Conservation (phyloP, 73 alveolate genomes). For the Paramecium caudatum region DNA sequence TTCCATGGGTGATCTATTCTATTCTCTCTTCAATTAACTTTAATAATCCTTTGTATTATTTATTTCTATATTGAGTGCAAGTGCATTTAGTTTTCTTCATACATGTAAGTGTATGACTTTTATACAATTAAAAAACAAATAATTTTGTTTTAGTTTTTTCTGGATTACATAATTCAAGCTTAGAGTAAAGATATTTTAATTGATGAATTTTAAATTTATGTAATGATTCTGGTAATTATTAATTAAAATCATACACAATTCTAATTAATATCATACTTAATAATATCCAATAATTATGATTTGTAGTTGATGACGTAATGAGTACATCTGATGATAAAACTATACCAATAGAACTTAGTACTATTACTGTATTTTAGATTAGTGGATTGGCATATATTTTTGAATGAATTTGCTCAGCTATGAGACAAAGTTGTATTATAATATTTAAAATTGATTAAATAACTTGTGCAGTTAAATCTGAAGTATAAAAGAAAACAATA, state of each 20-base stretch:
- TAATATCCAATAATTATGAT: slow-evolving; percentile 22
- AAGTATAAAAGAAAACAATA: not conserved
- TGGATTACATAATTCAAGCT: slow-evolving; percentile 20
- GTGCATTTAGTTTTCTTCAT: not conserved
- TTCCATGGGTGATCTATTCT: not conserved
- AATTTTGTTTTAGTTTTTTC: not conserved
- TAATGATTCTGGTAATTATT: not conserved
- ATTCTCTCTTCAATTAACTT: not conserved
- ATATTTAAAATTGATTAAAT: not conserved
- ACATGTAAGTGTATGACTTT: not conserved
- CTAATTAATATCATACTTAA: not conserved
- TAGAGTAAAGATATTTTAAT: not conserved
- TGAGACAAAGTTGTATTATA: not conserved
- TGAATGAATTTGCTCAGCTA: not conserved
- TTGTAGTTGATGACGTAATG: not conserved
- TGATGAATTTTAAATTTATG: not conserved
- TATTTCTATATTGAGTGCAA: not conserved
- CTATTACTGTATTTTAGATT: not conserved
- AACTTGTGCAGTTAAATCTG: too few relatives aligned
- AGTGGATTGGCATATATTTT: slow-evolving; percentile 6
- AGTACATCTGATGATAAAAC: slow-evolving; percentile 9
- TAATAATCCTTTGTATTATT: not conserved
- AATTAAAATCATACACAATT: not conserved
- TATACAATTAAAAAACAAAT: not conserved
- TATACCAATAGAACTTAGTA: not conserved